Evolutionary conservation across 495 filamentous ascomycete genomes (phyloP).

Genomic region (Trichocladium antarcticum): DNA sequence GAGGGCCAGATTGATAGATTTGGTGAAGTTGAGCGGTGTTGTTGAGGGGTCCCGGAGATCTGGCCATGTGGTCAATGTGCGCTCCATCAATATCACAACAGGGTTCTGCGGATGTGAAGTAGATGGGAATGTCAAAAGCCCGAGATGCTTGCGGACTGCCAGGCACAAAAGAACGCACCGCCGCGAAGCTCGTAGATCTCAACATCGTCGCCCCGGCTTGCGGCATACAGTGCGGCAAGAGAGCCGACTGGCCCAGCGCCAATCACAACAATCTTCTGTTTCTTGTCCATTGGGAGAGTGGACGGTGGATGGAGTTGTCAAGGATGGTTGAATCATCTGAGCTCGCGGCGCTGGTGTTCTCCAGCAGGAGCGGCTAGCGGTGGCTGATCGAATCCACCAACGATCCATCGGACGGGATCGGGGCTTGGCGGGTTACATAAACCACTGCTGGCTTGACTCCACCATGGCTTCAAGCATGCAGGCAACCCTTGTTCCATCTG

Average conservation of each 20-base stretch:
- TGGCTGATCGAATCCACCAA: neutral
- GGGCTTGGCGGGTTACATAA: neutral
- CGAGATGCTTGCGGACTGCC: neutral
- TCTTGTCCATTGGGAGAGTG: constrained; percentile 11
- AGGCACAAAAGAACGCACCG: constrained; percentile 48
- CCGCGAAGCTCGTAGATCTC: constrained; percentile 89
- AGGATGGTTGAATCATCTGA: neutral
- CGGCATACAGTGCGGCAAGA: constrained; percentile 85
- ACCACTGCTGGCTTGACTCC: no score
- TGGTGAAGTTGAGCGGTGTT: constrained; percentile 86
- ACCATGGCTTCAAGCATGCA: no score
- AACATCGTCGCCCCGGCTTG: constrained; percentile 72
- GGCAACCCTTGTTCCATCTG: neutral
- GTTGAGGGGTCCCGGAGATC: constrained; percentile 80
- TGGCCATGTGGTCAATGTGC: constrained; percentile 25
- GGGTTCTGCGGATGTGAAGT: no score
- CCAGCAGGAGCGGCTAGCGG: no score
- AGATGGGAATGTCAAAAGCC: no score
- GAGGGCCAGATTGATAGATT: constrained; percentile 91
- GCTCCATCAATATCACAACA: no score
- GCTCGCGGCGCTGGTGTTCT: no score
- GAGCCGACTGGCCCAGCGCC: constrained; percentile 91
- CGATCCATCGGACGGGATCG: neutral
- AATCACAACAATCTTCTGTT: constrained; percentile 68
- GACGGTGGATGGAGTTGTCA: neutral